These are phyloP conservation scores for Poteriospumella lacustris DNA, from an alignment of 108 stramenopile genomes.

Conservation along the genomic window DNA sequence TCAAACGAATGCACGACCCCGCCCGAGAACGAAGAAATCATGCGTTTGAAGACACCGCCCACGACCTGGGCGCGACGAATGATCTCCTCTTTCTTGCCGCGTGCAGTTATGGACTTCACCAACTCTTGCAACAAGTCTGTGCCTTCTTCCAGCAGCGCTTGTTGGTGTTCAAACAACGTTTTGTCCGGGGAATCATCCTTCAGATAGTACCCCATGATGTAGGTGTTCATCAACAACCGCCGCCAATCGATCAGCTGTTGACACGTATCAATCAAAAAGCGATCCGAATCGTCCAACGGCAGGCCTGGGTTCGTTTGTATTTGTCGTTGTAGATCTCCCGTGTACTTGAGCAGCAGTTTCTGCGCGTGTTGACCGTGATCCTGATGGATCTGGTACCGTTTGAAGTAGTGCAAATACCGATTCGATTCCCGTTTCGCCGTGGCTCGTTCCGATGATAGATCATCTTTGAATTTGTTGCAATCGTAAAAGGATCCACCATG, in stretches of 20 bases:
- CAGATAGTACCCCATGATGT: neutral
- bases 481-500: neutral
- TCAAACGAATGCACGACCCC: too few relatives aligned
- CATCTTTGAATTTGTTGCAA: neutral
- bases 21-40: too few relatives aligned
- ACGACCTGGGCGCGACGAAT: too few relatives aligned
- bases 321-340: neutral
- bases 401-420: neutral
- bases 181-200: too few relatives aligned
- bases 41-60: too few relatives aligned
- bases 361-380: neutral
- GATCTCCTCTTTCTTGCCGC: too few relatives aligned
- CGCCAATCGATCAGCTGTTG: neutral
- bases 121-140: too few relatives aligned
- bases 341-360: neutral
- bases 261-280: neutral
- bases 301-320: neutral
- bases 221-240: neutral
- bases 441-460: neutral
- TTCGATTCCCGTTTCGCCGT: neutral
- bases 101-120: too few relatives aligned
- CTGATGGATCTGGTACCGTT: neutral
- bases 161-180: neutral
- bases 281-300: neutral
- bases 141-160: neutral